These are phyloP conservation scores for Dysphania ambrosioides DNA, from an alignment of 148 eudicot species.

Conservation along the genomic window DNA sequence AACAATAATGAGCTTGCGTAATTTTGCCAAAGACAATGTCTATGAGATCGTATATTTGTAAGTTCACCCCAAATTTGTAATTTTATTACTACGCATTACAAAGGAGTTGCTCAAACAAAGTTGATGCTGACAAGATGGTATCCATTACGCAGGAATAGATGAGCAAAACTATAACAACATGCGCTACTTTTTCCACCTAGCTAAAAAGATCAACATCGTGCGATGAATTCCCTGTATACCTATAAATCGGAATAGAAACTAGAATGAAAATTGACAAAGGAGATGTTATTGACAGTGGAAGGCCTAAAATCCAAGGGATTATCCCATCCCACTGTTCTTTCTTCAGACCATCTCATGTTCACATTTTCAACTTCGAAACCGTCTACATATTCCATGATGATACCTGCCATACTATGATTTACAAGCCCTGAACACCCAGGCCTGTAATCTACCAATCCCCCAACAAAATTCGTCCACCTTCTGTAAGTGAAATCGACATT, in stretches of 20 bases:
- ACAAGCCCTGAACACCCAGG: slow-evolving; percentile 90
- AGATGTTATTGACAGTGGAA: slow-evolving; percentile 64
- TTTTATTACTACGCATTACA: too few relatives aligned
- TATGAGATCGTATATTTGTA: too few relatives aligned
- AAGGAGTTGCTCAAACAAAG: too few relatives aligned
- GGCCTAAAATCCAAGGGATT: slow-evolving; percentile 80
- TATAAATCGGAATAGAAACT: slow-evolving; percentile 27
- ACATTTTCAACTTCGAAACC: slow-evolving; percentile 60
- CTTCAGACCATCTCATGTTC: slow-evolving; percentile 69
- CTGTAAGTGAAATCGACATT: slow-evolving; percentile 59
- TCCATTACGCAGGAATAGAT: too few relatives aligned
- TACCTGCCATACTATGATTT: slow-evolving; percentile 69
- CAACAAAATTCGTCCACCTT: slow-evolving; percentile 75
- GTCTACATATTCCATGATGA: slow-evolving; percentile 75
- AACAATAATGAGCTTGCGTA: too few relatives aligned
- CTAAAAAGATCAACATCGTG: neutral
- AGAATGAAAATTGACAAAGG: slow-evolving; percentile 49
- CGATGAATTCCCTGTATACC: neutral
- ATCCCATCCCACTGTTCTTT: slow-evolving; percentile 53
- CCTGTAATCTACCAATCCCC: slow-evolving; percentile 83
- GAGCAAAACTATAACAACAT: neutral
- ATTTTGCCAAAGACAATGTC: too few relatives aligned
- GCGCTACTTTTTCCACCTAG: neutral
- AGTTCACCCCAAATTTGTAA: too few relatives aligned
- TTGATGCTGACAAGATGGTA: too few relatives aligned